phyloP scores from a whole-genome alignment of 495 filamentous ascomycete species.

The Penicillium salamii region DNA sequence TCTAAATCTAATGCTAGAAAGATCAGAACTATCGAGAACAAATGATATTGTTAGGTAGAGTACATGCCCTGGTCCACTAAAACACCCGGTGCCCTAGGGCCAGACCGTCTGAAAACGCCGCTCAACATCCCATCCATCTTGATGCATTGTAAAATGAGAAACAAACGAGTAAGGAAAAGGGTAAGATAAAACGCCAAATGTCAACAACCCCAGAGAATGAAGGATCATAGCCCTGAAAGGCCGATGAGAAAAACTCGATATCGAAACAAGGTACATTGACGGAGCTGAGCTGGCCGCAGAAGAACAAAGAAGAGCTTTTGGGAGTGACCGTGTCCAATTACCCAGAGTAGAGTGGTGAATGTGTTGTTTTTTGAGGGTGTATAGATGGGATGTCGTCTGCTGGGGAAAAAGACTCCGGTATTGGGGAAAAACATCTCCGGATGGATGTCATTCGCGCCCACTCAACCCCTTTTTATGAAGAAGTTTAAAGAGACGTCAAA shows the following conservation, averaged over 20 bases:
- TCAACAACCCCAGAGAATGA: not conserved
- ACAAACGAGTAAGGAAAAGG: constrained; percentile 4
- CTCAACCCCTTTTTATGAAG: not conserved
- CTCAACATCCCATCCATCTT: constrained; percentile 18
- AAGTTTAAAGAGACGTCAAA: constrained; percentile 16
- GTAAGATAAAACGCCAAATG: not conserved
- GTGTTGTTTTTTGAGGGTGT: not conserved
- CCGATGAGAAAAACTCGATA: not conserved
- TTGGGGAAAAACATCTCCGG: constrained; percentile 18
- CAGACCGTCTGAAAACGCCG: constrained; percentile 22
- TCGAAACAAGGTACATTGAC: not conserved
- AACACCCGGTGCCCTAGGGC: constrained; percentile 12
- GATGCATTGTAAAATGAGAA: constrained; percentile 18
- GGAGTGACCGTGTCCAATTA: not conserved
- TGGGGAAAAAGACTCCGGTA: constrained; percentile 4
- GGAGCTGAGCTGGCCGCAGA: not conserved
- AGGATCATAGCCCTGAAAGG: not conserved
- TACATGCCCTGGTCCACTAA: constrained; percentile 7
- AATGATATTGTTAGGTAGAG: constrained; percentile 18
- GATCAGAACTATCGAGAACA: not conserved
- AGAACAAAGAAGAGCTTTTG: not conserved
- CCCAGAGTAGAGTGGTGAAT: not conserved
- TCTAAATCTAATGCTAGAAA: too few relatives aligned
- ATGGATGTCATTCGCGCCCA: constrained; percentile 12
- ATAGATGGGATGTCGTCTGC: not conserved